A percentile compares a stretch with the other conserved stretches of the same genome.
Conservation (phyloP, 169 alveolate species). For the Ichthyophthirius multifiliis region DNA sequence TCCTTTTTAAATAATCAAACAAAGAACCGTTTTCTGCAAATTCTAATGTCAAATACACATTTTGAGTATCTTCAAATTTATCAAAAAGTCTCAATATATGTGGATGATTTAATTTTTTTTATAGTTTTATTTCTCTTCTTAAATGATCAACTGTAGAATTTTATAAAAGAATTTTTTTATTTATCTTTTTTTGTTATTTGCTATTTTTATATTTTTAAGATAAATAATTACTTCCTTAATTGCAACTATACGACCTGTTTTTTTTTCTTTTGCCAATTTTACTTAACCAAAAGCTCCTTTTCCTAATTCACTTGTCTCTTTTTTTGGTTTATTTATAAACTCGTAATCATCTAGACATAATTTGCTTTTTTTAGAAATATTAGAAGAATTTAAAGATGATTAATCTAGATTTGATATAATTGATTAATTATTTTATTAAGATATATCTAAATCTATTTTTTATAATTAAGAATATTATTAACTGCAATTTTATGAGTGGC, state of each 20-base stretch:
- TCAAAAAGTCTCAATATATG: conserved; percentile 68
- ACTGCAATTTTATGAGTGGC: not conserved
- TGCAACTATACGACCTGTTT: conserved; percentile 19
- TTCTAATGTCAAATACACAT: conserved; percentile 71
- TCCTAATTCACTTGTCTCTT: conserved; percentile 23
- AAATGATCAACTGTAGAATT: conserved; percentile 34
- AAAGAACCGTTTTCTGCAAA: conserved; percentile 62
- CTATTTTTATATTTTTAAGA: too few relatives aligned
- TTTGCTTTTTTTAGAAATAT: not conserved
- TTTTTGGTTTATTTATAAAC: conserved; percentile 1
- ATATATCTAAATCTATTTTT: not conserved
- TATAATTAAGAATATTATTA: not conserved
- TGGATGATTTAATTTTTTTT: conserved; percentile 70
- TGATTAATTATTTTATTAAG: not conserved
- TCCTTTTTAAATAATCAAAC: conserved; percentile 50
- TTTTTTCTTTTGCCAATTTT: conserved; percentile 20
- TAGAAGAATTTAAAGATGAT: not conserved
- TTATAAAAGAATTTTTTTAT: not conserved
- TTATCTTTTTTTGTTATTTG: too few relatives aligned
- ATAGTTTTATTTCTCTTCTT: conserved; percentile 80
- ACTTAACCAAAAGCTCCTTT: conserved; percentile 45
- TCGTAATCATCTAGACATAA: conserved; percentile 29
- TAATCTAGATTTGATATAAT: not conserved
- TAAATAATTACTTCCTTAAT: conserved; percentile 54
- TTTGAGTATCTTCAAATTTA: conserved; percentile 70